Base-by-base conservation (phyloP, 352 stramenopile genomes). In the Halophytophthora batemanensis region DNA sequence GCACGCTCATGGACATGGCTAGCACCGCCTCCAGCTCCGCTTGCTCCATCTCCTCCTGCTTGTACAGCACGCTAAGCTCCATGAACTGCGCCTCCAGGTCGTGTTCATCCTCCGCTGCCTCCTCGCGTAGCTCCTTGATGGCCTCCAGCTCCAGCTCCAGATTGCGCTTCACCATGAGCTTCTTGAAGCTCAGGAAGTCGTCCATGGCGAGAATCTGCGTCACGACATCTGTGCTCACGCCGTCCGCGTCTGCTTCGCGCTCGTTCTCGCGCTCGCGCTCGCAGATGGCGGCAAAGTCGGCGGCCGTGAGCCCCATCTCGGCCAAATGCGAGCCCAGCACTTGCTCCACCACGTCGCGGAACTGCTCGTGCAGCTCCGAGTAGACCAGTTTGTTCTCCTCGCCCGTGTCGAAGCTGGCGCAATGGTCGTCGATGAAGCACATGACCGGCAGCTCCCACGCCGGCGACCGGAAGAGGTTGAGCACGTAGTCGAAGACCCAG, bases 181-280 rank as follows among this genome's bases (percentile, higher is more conserved):
- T 96, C 66, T 96, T 96, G 66, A 96, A 96, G 28, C 82, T 93
- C 41, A 94, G 41, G 53, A 96, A 96, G 66, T 96, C 86, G 59
- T 96, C 83, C 64, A 95, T 90, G 13, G 88, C 86, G 19, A 96
- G 58, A 33, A 96, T 85, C 54, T 95, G 77, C 49, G 92, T 87
- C 53, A 95, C 72, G n/a, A 95, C 86, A 15, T 82, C 70, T 43
- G 74, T 72, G 48, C 74, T 87, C 25, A 92, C 74, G 19, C 59
- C 63, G 42, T 60, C 47, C 37, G 46, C 43, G 1, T 53, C 59
- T 1, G 59, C 53, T 23, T 47, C 53, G 3, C 58, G 57, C 23
- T 59, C 78, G 22, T 65, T 67, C 39, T 88, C 69, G 13, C 80
- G 66, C 18, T 77, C 71, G 38, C 80, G 74, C 58, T 90, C 77